Evolutionary conservation across 371 early-diverging fungal genomes (phyloP), one percentile per base, ranked within the genome.

Genomic region (Basidiobolus meristosporus): DNA sequence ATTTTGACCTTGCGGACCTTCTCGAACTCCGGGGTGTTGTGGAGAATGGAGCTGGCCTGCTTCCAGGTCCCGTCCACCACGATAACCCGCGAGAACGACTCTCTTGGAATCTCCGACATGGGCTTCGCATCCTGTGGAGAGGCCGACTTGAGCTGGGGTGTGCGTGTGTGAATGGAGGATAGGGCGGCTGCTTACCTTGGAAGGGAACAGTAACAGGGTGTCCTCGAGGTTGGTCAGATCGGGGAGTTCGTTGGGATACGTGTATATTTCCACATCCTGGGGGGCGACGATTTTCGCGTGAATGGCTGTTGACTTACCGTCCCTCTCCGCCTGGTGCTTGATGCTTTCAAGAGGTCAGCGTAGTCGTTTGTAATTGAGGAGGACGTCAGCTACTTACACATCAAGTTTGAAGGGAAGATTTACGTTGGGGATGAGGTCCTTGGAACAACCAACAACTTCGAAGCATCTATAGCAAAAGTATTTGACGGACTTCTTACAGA

Each of bases 11-110:
- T 67, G 26, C 26, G 26, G 9, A 26, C 9, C 9, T 26, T 26
- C 26, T 26, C 26, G 26, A 26, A 26, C 9, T 26, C 26, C 38
- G 65, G 68, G 43, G 59, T 39, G 36, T 56, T 57, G 44, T 62
- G 43, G 28, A 68, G 46, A 28, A 47, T 31, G 14, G 62, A 47
- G 36, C 74, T 52, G 2, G 88, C 88, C 47, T 91, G 95, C 23
- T 62, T 56, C 95, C 95, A 90, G 7, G 91, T 90, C 16, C 90
- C 91, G 52, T 90, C 95, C 40, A 91, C 73, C 3, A 93, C 91
- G 36, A 87, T 60, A 12, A 89, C 45, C 32, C 68, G 61, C 46
- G 84, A 80, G 49, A 82, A 85, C 1, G 73, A 57, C 14, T 9
- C 26, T 9, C 9, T 26, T 9, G 26, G 26, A 5, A 26, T 26